A percentile compares a stretch with the other conserved stretches of the same genome.
Conservation (phyloP, 257 asterid genomes). For the Jacaranda mimosifolia region DNA sequence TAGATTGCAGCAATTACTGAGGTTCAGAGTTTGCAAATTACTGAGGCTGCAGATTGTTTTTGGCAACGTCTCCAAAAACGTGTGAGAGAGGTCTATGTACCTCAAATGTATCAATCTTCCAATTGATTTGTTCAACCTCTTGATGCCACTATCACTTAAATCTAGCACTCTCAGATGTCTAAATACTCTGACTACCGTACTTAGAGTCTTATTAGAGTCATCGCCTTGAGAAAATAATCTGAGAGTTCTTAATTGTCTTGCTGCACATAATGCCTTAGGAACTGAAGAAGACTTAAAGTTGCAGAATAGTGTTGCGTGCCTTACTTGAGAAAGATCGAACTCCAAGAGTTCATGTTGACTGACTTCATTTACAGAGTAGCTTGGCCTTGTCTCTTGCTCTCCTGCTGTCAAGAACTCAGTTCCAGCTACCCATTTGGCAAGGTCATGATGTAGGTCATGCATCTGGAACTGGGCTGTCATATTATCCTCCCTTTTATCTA, state of each 20-base stretch:
- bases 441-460: slow-evolving; percentile 31
- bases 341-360: not conserved
- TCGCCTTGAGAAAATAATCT: slow-evolving; percentile 5
- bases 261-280: slow-evolving; percentile 12
- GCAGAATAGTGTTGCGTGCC: slow-evolving; percentile 24
- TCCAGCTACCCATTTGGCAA: slow-evolving; percentile 26
- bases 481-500: not conserved
- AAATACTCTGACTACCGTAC: not conserved
- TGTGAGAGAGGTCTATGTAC: slow-evolving; percentile 23
- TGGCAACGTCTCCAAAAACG: slow-evolving; percentile 21
- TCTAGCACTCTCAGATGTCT: slow-evolving; percentile 20
- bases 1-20: slow-evolving; percentile 10
- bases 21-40: slow-evolving; percentile 31
- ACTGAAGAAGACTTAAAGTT: slow-evolving; percentile 3
- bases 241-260: slow-evolving; percentile 8
- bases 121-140: slow-evolving; percentile 24
- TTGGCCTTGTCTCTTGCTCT: not conserved
- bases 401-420: slow-evolving; percentile 12
- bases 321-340: not conserved
- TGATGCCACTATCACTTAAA: slow-evolving; percentile 32
- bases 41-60: slow-evolving; percentile 10
- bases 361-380: not conserved
- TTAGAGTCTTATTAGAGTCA: slow-evolving; percentile 3
- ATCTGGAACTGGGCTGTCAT: slow-evolving; percentile 1
- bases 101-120: slow-evolving; percentile 23